Base-by-base conservation (phyloP, 495 filamentous ascomycete species). In the Hyaloscypha hepaticicola region DNA sequence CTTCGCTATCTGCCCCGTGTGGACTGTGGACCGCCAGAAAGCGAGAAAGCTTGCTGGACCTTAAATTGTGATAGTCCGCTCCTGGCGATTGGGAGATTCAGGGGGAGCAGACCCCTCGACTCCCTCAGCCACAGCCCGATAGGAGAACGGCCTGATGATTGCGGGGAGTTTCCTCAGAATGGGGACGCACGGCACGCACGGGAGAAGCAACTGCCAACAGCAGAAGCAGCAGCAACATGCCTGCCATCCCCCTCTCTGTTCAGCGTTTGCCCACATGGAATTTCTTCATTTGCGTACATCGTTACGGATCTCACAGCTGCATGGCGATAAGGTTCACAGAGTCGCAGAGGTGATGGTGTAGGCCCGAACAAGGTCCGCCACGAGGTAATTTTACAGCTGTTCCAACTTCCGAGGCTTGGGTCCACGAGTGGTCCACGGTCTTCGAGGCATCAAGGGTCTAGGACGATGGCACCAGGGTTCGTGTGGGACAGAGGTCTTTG, bases 381-480 rank as follows among this genome's bases (percentile, higher is more conserved):
- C 38, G 38, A 45, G 38, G 38, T 45, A 57, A 29, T 57, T 57
- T 33, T 12, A 57, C 53, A 57, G 28, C 0, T 57, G 25, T 33
- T 22, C 53, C 26, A n/a, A 33, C 8, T 33, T 22, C 53, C 26
- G 29, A 33, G n/a, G 22, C 57, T 31, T 22, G 31, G 31, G 14
- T 21, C n/a, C 11, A 60, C 38, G 41, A 60, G 33, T 49, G 58
- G 58, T 22, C 24, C 58, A 49, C 58, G 50, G 58, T 27, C 58
- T 22, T 33, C 41, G 41, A 21, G 24, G 58, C 34, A 24, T n/a
- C 6, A 12, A 51, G 25, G 31, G 57, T 21, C 25, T 29, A 22
- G 58, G 41, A 51, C 58, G 38, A 28, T 45, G 6, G 25, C 28
- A 11, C 29, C 56, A 58, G 16, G 56, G 56, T n/a, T 38, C 9